Evolutionary conservation across 2,329 filamentous ascomycete species (phyloP), one percentile per base, ranked within the genome.

Genomic region (Nectriaceae sp.): DNA sequence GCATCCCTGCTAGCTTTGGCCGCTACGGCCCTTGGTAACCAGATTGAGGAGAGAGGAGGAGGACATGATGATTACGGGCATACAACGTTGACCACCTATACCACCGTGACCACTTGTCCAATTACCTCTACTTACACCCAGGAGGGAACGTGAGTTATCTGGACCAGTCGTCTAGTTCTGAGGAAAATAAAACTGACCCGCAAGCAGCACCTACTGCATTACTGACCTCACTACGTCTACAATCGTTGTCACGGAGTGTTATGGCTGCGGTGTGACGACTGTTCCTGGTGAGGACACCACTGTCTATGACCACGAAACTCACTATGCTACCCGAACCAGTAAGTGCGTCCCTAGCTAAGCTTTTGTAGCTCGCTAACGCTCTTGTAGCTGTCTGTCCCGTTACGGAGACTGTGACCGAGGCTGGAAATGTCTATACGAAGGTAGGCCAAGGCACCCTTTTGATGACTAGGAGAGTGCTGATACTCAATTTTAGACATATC

Each of bases 51-150:
- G 41, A 50, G 60, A 52, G 56, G 58, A 46, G 44, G 47, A 15
- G 46, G 26, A 3, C 22, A 43, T 6, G 11, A 44, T 20, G 47
- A 11, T 18, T 18, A 38, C 31, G 18, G 21, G 22, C 21, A 37
- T 41, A 45, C 29, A 42, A 47, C 61, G 13, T 44, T 56, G 36
- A 57, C 59, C 42, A 74, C 65, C 45, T 75, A 74, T 49, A 70
- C 67, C 40, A 75, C 70, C 19, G 68, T 71, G 11, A 76, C 73
- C 4, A 65, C 73, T 42, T 78, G 75, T 60, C 75, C 75, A 11
- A 65, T 74, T 50, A 76, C 73, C 10, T 65, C 67, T 26, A 77
- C 75, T 11, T 59, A 70, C 47, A 73, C 71, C 15, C 52, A 61
- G 13, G 57, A 63, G 31, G 72, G 71, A 63, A 67, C 66, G 71